Conservation (phyloP, 371 early-diverging fungal species). For the Apophysomyces variabilis region DNA sequence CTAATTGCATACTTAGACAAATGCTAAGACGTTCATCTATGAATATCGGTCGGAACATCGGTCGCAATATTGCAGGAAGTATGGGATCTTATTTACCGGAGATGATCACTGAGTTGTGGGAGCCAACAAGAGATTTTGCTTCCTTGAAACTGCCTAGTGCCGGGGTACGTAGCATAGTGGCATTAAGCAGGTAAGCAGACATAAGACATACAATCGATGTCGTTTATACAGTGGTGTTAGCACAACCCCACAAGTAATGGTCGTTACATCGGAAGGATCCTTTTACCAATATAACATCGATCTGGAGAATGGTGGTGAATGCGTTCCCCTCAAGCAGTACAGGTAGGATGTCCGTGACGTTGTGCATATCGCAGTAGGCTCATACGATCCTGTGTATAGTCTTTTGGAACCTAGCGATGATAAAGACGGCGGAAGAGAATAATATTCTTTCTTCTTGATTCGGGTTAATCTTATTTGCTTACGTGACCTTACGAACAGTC, state of each 20-base stretch:
- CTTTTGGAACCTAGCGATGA: conserved; percentile 20
- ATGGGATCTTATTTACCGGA: conserved; percentile 88
- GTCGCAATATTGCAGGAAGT: conserved; percentile 72
- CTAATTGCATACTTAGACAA: conserved; percentile 30
- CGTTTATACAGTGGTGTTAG: conserved; percentile 29
- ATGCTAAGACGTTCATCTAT: conserved; percentile 64
- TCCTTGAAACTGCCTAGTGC: conserved; percentile 84
- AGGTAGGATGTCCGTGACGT: conserved; percentile 38
- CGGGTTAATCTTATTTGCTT: no score
- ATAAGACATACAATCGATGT: conserved; percentile 63
- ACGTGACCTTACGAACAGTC: no score
- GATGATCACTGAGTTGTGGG: conserved; percentile 90
- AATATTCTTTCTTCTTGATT: no score
- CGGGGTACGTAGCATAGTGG: conserved; percentile 84
- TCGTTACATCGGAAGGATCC: conserved; percentile 90
- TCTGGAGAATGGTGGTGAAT: conserved; percentile 91
- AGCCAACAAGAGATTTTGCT: conserved; percentile 94
- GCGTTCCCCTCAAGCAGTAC: conserved; percentile 81
- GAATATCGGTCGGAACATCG: conserved; percentile 58
- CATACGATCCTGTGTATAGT: conserved; percentile 8
- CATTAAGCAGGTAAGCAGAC: conserved; percentile 74
- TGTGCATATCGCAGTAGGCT: no score
- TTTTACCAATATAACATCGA: conserved; percentile 92
- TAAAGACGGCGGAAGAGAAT: no score
- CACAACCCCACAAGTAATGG: conserved; percentile 84